A percentile compares a stretch with the other conserved stretches of the same genome.
phyloP scores from a whole-genome alignment of 2,329 filamentous ascomycete species.

The Gnomoniopsis sp. region DNA sequence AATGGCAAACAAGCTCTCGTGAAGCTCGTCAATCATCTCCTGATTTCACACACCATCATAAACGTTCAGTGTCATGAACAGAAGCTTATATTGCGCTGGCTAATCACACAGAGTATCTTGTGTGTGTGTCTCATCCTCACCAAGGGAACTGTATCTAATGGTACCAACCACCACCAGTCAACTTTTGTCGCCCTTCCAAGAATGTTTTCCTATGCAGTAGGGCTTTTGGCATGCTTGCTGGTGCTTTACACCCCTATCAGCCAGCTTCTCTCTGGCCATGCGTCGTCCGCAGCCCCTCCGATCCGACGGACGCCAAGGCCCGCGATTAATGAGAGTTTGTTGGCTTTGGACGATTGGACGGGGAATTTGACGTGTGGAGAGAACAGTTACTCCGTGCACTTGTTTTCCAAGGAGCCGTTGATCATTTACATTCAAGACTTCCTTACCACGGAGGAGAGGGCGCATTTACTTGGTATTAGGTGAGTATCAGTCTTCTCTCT shows the following conservation, averaged over 20 bases:
- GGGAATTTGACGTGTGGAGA: conserved; percentile 33
- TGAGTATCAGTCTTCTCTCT: conserved; percentile 24
- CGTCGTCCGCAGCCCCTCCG: conserved; percentile 20
- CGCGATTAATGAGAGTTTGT: conserved; percentile 46
- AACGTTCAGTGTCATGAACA: too few relatives aligned
- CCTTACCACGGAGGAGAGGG: conserved; percentile 39
- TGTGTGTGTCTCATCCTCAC: too few relatives aligned
- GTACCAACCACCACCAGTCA: background rate
- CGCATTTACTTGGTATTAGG: conserved; percentile 50
- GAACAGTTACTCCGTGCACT: conserved; percentile 38
- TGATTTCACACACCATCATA: too few relatives aligned
- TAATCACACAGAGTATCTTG: too few relatives aligned
- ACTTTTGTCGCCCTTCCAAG: background rate
- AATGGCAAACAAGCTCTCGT: too few relatives aligned
- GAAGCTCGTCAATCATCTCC: too few relatives aligned
- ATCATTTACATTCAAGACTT: conserved; percentile 54
- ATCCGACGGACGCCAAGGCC: conserved; percentile 40
- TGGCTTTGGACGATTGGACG: conserved; percentile 41
- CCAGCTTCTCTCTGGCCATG: conserved; percentile 30
- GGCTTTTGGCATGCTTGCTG: conserved; percentile 38
- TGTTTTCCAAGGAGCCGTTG: conserved; percentile 47
- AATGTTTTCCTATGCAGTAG: conserved; percentile 46
- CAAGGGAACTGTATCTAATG: too few relatives aligned
- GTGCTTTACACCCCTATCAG: conserved; percentile 42
- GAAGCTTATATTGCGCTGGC: too few relatives aligned